phyloP scores from a whole-genome alignment of 2,329 filamentous ascomycete species.

The Gnomoniopsis sp. region DNA sequence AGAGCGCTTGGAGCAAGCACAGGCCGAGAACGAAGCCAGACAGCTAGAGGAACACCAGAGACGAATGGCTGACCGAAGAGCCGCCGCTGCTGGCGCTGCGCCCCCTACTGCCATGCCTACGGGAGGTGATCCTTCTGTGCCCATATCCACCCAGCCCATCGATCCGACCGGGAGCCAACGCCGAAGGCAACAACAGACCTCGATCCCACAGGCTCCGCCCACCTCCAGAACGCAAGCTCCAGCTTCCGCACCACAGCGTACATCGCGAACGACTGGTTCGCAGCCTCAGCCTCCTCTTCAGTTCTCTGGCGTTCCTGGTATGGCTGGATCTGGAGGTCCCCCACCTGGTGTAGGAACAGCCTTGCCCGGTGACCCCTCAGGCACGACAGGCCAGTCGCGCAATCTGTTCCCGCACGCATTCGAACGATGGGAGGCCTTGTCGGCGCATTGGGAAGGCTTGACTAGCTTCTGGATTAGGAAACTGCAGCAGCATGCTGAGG shows the following conservation, averaged over 20 bases:
- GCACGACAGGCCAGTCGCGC: constrained; percentile 40
- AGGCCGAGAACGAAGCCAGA: constrained; percentile 55
- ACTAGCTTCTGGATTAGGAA: constrained; percentile 97
- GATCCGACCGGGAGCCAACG: constrained; percentile 31
- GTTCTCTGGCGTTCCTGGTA: constrained; percentile 13
- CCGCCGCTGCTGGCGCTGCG: constrained; percentile 43
- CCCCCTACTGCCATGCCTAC: constrained; percentile 22
- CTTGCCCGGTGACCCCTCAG: constrained; percentile 31
- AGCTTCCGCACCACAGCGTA: constrained; percentile 18
- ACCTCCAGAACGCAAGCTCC: constrained; percentile 18
- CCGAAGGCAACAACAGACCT: constrained; percentile 29
- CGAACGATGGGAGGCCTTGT: constrained; percentile 94
- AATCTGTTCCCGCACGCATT: constrained; percentile 94
- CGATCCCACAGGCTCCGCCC: constrained; percentile 17
- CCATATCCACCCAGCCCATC: constrained; percentile 27
- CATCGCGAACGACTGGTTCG: constrained; percentile 22
- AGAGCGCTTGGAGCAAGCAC: constrained; percentile 62
- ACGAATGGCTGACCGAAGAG: constrained; percentile 59
- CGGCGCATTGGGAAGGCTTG: constrained; percentile 95
- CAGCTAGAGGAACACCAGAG: constrained; percentile 53
- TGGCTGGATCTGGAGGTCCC: constrained; percentile 5
- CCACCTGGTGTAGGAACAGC: constrained; percentile 17
- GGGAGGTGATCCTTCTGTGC: constrained; percentile 21
- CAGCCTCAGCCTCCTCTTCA: constrained; percentile 27
- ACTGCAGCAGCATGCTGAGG: constrained; percentile 84